Conservation (phyloP, 805 yeast genomes). For the Sugiyamaella smithiae region DNA sequence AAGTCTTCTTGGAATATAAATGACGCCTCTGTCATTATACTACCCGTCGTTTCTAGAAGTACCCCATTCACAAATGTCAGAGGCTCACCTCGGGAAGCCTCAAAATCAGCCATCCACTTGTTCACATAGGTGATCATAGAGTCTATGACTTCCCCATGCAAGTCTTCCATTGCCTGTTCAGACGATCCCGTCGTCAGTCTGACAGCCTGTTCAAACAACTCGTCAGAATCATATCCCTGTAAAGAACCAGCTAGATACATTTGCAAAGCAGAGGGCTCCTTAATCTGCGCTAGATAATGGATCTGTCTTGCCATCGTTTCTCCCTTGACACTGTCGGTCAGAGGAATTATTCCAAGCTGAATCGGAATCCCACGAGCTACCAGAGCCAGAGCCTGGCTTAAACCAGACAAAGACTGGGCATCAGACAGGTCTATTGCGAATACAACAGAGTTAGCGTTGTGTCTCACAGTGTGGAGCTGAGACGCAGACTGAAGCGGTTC, state of each 20-base stretch:
- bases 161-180: constrained; percentile 7
- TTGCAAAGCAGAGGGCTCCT: background rate
- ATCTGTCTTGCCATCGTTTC: constrained; percentile 21
- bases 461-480: constrained; percentile 64
- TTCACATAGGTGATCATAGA: constrained; percentile 16
- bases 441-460: constrained; percentile 72
- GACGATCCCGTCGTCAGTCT: background rate
- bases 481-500: constrained; percentile 44
- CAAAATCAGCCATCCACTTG: constrained; percentile 35
- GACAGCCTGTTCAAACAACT: constrained; percentile 1
- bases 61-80: constrained; percentile 67
- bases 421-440: constrained; percentile 63
- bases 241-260: constrained; percentile 6
- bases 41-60: constrained; percentile 14
- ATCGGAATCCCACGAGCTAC: constrained; percentile 60
- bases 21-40: constrained; percentile 18
- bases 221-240: constrained; percentile 6
- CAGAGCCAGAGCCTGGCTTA: constrained; percentile 34
- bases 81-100: constrained; percentile 47
- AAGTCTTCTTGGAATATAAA: constrained; percentile 50
- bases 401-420: constrained; percentile 48
- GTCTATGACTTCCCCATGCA: background rate
- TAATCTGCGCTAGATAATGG: constrained; percentile 14
- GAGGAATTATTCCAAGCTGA: constrained; percentile 80
- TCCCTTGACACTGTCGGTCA: constrained; percentile 32